Conservation (phyloP, 1,284 basidiomycete species). For the Leccinum huronense region DNA sequence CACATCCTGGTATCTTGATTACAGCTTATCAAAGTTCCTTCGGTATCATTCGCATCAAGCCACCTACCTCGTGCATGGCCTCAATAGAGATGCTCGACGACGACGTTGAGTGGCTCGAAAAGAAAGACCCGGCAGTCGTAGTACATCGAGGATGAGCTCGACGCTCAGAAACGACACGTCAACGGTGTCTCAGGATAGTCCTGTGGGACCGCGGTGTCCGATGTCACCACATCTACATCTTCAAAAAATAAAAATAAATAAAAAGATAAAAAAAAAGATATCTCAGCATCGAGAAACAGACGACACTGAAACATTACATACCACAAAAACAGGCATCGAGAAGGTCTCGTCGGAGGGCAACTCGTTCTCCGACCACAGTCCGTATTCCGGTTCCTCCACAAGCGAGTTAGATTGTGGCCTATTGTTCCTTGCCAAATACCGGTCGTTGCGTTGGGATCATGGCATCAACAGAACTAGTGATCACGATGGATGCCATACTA, state of each 20-base stretch:
- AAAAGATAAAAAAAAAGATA: background rate
- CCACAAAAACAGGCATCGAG: conserved; percentile 51
- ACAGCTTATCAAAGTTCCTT: conserved; percentile 65
- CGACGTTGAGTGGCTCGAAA: too few species aligned
- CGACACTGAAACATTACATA: conserved; percentile 24
- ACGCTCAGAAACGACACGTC: conserved; percentile 9
- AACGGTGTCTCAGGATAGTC: conserved; percentile 25
- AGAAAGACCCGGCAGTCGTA: too few species aligned
- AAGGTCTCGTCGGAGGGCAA: conserved; percentile 40
- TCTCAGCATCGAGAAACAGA: background rate
- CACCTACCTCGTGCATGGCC: conserved; percentile 48
- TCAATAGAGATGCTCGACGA: too few species aligned
- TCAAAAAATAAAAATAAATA: background rate
- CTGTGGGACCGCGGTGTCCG: conserved; percentile 24
- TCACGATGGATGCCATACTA: conserved; percentile 60
- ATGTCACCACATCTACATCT: conserved; percentile 22
- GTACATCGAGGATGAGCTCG: too few species aligned
- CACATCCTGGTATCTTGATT: background rate
- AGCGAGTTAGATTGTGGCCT: conserved; percentile 19
- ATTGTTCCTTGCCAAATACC: conserved; percentile 9
- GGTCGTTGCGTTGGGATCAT: conserved; percentile 39
- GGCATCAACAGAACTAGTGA: conserved; percentile 55
- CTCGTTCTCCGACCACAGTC: conserved; percentile 21
- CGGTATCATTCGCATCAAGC: conserved; percentile 87
- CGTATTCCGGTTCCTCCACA: conserved; percentile 36